A percentile compares a stretch with the other conserved stretches of the same genome.
phyloP scores from a whole-genome alignment of 768 basidiomycete species.

The Rossbeevera mucosa region DNA sequence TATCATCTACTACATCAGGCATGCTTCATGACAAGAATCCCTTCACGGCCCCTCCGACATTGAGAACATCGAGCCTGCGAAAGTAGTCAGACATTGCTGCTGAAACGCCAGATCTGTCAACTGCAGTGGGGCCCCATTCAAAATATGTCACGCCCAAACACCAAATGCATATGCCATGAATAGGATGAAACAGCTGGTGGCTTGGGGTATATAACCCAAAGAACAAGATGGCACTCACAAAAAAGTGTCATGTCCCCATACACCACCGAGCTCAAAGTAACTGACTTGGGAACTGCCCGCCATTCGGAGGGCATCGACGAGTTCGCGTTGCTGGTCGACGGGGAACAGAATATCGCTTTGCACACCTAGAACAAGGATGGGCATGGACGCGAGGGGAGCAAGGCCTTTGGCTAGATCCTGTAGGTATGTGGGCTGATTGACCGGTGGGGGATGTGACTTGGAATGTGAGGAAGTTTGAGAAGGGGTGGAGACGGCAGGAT shows the following conservation, averaged over 20 bases:
- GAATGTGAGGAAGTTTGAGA: constrained; percentile 44
- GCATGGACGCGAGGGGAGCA: constrained; percentile 66
- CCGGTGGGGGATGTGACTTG: constrained; percentile 68
- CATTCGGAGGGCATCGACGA: constrained; percentile 87
- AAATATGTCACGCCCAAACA: not conserved
- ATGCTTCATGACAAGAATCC: constrained; percentile 67
- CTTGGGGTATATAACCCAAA: no score
- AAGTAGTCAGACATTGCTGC: constrained; percentile 6
- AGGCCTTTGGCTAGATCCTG: constrained; percentile 76
- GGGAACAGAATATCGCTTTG: constrained; percentile 97
- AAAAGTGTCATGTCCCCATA: constrained; percentile 99
- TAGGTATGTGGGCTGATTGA: constrained; percentile 71
- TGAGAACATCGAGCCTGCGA: constrained; percentile 72
- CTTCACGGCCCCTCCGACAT: constrained; percentile 87
- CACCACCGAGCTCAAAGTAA: constrained; percentile 96
- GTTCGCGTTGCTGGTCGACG: constrained; percentile 93
- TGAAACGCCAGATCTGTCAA: not conserved
- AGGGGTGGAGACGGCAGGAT: constrained; percentile 15
- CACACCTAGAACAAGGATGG: constrained; percentile 85
- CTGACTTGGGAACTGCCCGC: constrained; percentile 85
- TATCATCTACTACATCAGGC: not conserved
- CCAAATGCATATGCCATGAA: not conserved
- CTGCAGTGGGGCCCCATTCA: not conserved
- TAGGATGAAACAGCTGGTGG: constrained; percentile 8
- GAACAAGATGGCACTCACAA: constrained; percentile 48